Conservation (phyloP, 2,329 filamentous ascomycete genomes). For the Aureobasidium sp. region DNA sequence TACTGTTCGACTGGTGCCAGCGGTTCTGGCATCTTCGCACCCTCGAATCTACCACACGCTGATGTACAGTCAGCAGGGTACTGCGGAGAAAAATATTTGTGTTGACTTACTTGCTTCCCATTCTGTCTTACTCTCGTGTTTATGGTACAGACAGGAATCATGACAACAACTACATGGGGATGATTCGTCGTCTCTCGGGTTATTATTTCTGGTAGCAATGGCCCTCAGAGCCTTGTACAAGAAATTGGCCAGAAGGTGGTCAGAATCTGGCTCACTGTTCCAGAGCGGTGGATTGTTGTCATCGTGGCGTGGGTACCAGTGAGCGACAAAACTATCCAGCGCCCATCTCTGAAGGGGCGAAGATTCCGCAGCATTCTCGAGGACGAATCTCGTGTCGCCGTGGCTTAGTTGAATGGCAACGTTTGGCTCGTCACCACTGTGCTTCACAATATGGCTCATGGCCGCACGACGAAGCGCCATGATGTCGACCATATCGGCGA, state of each 20-base stretch:
- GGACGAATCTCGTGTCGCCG: no score
- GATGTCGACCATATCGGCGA: not conserved
- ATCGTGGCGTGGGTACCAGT: not conserved
- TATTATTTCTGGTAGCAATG: not conserved
- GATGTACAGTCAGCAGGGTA: no score
- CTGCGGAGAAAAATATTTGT: no score
- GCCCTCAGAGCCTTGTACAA: not conserved
- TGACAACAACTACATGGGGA: not conserved
- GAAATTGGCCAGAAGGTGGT: not conserved
- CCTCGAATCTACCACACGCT: no score
- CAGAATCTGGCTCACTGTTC: not conserved
- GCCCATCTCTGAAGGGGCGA: not conserved
- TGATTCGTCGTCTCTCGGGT: not conserved
- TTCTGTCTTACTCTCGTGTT: constrained; percentile 6
- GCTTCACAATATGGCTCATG: not conserved
- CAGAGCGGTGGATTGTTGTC: no score
- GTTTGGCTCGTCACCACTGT: no score
- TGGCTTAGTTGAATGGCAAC: no score
- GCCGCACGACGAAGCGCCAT: not conserved
- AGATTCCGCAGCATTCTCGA: not conserved
- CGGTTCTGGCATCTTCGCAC: no score
- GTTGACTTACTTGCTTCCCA: no score
- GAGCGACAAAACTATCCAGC: not conserved
- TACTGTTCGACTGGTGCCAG: no score
- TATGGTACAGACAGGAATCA: not conserved